These are phyloP conservation scores for Quercus lobata DNA, from an alignment of 331 rosid species.

Conservation along the genomic window DNA sequence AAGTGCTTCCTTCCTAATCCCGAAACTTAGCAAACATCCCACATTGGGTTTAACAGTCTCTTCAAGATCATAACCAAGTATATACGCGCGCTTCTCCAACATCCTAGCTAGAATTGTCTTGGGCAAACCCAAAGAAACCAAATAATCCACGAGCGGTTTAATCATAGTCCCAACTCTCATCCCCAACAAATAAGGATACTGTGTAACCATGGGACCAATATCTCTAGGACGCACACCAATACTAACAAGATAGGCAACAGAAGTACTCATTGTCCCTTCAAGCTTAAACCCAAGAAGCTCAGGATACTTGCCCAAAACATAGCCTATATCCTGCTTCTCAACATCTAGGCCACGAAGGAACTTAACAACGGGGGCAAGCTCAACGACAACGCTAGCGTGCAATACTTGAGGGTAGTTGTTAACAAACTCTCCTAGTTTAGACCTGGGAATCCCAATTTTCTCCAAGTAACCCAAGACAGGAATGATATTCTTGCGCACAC, in stretches of 20 bases:
- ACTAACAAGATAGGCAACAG: constrained; percentile 49
- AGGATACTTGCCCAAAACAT: constrained; percentile 47
- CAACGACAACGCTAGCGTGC: constrained; percentile 52
- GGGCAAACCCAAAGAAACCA: constrained; percentile 46
- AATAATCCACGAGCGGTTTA: constrained; percentile 42
- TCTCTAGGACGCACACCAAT: constrained; percentile 52
- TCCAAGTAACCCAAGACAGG: constrained; percentile 52
- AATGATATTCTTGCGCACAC: constrained; percentile 43
- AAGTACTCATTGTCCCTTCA: constrained; percentile 58
- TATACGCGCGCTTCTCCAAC: constrained; percentile 45
- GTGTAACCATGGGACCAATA: constrained; percentile 54
- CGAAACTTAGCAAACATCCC: constrained; percentile 44
- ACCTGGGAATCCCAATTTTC: constrained; percentile 44
- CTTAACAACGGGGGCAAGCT: constrained; percentile 49
- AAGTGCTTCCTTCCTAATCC: constrained; percentile 37
- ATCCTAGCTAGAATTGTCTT: constrained; percentile 40
- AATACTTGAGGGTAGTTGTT: constrained; percentile 46
- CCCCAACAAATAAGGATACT: constrained; percentile 46
- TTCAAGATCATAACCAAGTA: constrained; percentile 45
- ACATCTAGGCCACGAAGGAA: constrained; percentile 56
- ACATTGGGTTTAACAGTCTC: constrained; percentile 48
- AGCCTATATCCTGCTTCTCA: constrained; percentile 46
- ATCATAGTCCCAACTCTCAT: constrained; percentile 59
- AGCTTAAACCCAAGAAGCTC: constrained; percentile 55
- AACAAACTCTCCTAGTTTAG: constrained; percentile 42